phyloP scores from a whole-genome alignment of 2,329 filamentous ascomycete species.

The Fusarium nurragi region DNA sequence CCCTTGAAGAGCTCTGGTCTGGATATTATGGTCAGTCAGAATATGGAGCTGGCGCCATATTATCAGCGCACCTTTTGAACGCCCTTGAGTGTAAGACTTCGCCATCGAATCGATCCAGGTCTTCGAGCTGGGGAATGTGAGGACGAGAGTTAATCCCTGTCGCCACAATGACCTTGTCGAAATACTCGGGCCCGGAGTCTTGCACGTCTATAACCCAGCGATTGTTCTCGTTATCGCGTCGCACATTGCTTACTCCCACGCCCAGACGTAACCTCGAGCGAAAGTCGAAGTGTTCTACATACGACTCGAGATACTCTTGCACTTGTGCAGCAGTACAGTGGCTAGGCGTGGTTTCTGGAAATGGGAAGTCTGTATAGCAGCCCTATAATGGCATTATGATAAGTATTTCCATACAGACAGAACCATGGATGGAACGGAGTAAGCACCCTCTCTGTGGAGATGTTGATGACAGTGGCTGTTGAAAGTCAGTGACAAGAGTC shows the following conservation, averaged over 20 bases:
- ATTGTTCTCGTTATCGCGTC: constrained; percentile 26
- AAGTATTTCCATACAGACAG: fast-evolving
- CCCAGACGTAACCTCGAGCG: constrained; percentile 40
- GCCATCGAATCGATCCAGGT: constrained; percentile 51
- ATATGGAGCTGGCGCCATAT: fast-evolving
- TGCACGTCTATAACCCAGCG: constrained; percentile 46
- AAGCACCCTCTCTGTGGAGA: constrained; percentile 46
- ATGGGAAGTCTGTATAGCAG: constrained; percentile 51
- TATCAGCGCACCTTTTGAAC: constrained; percentile 45
- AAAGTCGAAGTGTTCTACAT: constrained; percentile 48
- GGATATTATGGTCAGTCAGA: fast-evolving
- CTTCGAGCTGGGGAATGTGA: constrained; percentile 49
- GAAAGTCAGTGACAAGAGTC: not conserved
- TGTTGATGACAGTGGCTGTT: constrained; percentile 46
- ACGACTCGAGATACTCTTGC: constrained; percentile 48
- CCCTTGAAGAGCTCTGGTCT: constrained; percentile 49
- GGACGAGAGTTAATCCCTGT: constrained; percentile 49
- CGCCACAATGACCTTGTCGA: constrained; percentile 53
- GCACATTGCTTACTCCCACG: constrained; percentile 33
- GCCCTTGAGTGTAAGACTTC: constrained; percentile 52
- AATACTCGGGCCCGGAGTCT: constrained; percentile 32
- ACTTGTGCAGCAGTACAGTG: constrained; percentile 42
- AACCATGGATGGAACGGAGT: fast-evolving
- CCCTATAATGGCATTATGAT: constrained; percentile 40
- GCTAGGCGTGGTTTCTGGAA: constrained; percentile 41